Evolutionary conservation across 768 basidiomycete genomes (phyloP), one percentile per base, ranked within the genome.

Genomic region (Lanmaoa rubissima): DNA sequence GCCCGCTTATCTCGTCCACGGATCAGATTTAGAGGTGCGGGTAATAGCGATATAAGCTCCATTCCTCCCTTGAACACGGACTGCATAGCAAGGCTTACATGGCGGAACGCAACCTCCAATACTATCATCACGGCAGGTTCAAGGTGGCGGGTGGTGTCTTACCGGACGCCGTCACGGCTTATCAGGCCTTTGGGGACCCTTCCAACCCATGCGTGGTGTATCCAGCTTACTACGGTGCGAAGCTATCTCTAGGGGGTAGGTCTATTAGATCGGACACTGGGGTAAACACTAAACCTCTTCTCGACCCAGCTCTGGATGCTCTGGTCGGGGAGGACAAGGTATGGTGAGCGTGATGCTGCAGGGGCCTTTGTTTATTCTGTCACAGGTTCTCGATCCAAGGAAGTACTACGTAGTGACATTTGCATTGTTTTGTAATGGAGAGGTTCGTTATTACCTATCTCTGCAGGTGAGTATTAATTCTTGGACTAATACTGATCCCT

Each of bases 321-420:
- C 66, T 82, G 69, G 70, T 83, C 26, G 83, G 82, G 2, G 70
- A 76, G 40, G 77, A 74, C 55, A 84, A 83, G 70, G 83, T 76
- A 53, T 39, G 62, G 10, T 26, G 35, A 31, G 12, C n/a, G 14
- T 14, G 19, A 24, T 44, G 26, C 19, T 31, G 1, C 8, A 19
- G 2, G 6, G 17, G 14, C 36, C 5, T 34, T 38, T 51, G 41
- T 39, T 50, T n/a, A 57, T 24, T 14, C 28, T 9, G 24, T 41
- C 19, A 46, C 56, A 82, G 80, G 76, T 71, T 9, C 70, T 85
- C n/a, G 76, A 83, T 61, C 76, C 83, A 3, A 68, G 55, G 17
- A 78, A 78, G 53, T 84, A 83, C 61, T 84, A 74, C 53, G 68
- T 85, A 12, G 81, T 84, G 13, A 81, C 82, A 3, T 81, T 84